Base-by-base conservation (phyloP, 2,329 filamentous ascomycete genomes). In the Fusarium torreyae region DNA sequence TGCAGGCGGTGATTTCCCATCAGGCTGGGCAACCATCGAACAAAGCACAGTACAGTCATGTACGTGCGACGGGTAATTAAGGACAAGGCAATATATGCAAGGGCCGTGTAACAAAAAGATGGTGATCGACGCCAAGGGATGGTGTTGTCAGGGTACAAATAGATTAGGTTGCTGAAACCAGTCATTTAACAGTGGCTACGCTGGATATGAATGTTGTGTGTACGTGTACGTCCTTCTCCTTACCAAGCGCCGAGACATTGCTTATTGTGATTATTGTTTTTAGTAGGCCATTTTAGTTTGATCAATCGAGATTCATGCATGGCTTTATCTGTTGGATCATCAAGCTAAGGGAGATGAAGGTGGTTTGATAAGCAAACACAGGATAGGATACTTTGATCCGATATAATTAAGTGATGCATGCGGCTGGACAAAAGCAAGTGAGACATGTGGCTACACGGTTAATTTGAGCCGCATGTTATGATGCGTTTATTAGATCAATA, bases 331-430 rank as follows among this genome's bases (percentile, higher is more conserved):
- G 22, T 59, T 8, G 22, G 56, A 45, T 59, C 43, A 42, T 63
- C 18, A 20, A 26, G 17, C 28, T 45, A 31, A 64, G 61, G 60
- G 61, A 65, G 22, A 65, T 64, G 52, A 63, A 26, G 8, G 33
- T 45, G 33, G 36, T 63, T 56, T 43, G 42, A 44, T 51, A 26
- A 44, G 14, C 28, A 36, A 34, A 36, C 7, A 14, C 31, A 33
- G 14, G 14, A 14, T 43, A 56, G 15, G 14, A 39, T 20, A 17
- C 31, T 22, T 20, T 44, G 18, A 33, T 24, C 14, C 49, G 26
- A 26, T 36, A 50, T 31, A 28, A 20, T 20, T 34, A 15, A 17
- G 33, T 34, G 13, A 14, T 15, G 10, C 14, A 43, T 51, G 54
- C 24, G 31, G 54, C 38, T 59, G 44, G 54, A 22, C 43, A 9